phyloP scores from a whole-genome alignment of 768 basidiomycete species.

The Rhodosporidiobolus odoratus region DNA sequence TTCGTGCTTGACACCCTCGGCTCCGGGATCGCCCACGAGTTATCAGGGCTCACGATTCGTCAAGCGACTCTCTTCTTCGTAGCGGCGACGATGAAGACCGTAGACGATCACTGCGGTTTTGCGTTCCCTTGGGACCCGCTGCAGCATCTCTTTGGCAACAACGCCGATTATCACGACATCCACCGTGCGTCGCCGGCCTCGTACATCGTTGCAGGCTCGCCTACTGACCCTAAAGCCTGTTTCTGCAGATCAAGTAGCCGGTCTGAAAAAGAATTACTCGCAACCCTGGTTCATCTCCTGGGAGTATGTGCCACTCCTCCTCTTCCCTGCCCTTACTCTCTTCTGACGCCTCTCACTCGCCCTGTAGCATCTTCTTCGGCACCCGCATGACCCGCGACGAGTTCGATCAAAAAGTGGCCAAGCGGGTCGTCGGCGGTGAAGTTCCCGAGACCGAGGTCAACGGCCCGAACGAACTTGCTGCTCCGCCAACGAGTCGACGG shows the following conservation, averaged over 20 bases:
- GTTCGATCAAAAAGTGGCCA: constrained; percentile 7
- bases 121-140: constrained; percentile 81
- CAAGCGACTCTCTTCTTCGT: constrained; percentile 79
- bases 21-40: constrained; percentile 65
- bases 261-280: constrained; percentile 91
- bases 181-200: constrained; percentile 53
- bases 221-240: background rate
- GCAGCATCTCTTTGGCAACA: constrained; percentile 77
- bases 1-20: constrained; percentile 82
- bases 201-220: background rate
- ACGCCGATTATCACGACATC: constrained; percentile 95
- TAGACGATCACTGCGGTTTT: constrained; percentile 43
- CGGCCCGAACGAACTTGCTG: constrained; percentile 35
- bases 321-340: background rate
- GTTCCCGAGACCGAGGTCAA: constrained; percentile 13
- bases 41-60: constrained; percentile 65
- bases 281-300: constrained; percentile 96
- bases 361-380: constrained; percentile 56
- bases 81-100: constrained; percentile 69
- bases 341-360: background rate
- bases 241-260: constrained; percentile 53
- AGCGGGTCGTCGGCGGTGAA: constrained; percentile 8
- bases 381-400: constrained; percentile 55
- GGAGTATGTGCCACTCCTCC: constrained; percentile 53
- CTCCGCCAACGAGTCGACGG: constrained; percentile 18